Conservation (phyloP, 495 filamentous ascomycete species). For the Penicillium cosmopolitanum region DNA sequence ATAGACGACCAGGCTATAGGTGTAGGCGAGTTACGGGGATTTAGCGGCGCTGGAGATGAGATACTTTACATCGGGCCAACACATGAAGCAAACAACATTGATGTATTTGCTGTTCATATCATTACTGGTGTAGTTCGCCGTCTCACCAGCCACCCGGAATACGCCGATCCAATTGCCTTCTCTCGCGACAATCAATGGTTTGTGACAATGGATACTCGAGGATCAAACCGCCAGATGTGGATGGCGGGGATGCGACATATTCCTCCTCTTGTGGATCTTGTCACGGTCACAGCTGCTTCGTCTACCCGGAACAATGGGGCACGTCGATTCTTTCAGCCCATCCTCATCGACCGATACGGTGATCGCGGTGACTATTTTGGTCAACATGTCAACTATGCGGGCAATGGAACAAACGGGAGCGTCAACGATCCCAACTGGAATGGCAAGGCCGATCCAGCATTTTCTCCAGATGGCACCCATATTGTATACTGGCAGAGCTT, state of each 20-base stretch:
- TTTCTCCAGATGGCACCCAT: conserved; percentile 26
- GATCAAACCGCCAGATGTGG: conserved; percentile 27
- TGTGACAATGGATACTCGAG: conserved; percentile 29
- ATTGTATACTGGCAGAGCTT: conserved; percentile 27
- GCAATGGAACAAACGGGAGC: conserved; percentile 21
- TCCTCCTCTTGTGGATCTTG: conserved; percentile 25
- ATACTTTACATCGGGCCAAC: conserved; percentile 26
- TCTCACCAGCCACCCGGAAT: conserved; percentile 29
- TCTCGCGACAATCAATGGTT: conserved; percentile 27
- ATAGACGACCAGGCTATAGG: conserved; percentile 20
- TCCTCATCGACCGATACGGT: conserved; percentile 24
- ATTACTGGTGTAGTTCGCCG: conserved; percentile 27
- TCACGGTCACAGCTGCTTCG: conserved; percentile 15
- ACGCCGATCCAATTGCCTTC: conserved; percentile 29
- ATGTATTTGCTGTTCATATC: conserved; percentile 27
- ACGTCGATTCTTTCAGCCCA: conserved; percentile 30
- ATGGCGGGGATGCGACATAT: conserved; percentile 27
- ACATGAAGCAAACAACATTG: conserved; percentile 28
- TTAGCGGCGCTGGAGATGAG: conserved; percentile 26
- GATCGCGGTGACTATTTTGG: conserved; percentile 27
- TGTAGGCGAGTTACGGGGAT: conserved; percentile 29
- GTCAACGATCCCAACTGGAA: conserved; percentile 33
- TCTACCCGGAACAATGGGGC: conserved; percentile 29
- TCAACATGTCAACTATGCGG: conserved; percentile 26
- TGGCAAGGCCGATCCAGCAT: conserved; percentile 28